Conservation (phyloP, 495 filamentous ascomycete genomes). For the Letharia lupina region DNA sequence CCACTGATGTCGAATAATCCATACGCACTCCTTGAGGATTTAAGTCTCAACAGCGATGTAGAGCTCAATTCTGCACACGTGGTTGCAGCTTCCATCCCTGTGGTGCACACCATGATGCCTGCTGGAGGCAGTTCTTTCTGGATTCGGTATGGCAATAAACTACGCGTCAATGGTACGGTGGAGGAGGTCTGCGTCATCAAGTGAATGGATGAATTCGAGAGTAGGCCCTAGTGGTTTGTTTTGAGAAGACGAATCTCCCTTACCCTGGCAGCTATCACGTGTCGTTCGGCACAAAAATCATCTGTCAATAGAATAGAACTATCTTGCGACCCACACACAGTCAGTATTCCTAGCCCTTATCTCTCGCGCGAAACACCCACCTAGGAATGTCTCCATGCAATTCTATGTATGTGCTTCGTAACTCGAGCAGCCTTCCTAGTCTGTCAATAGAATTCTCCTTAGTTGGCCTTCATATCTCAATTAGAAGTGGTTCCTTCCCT, state of each 20-base stretch:
- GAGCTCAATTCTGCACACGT: neutral
- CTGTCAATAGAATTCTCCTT: neutral
- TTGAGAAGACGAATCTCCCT: neutral
- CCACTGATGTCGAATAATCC: constrained; percentile 5
- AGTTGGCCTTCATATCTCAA: neutral
- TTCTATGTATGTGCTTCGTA: no score
- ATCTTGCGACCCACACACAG: neutral
- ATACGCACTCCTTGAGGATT: constrained; percentile 2
- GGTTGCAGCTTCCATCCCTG: neutral
- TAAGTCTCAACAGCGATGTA: neutral
- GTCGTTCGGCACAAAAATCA: neutral
- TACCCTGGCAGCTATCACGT: neutral
- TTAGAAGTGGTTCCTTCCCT: neutral
- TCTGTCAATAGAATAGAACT: neutral
- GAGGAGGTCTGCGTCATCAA: constrained; percentile 45
- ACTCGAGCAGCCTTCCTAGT: neutral
- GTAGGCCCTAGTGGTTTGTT: no score
- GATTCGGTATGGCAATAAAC: constrained; percentile 51
- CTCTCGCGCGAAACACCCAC: neutral
- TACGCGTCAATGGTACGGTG: constrained; percentile 57
- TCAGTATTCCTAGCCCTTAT: neutral
- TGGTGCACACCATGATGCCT: constrained; percentile 36
- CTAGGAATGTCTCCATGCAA: neutral
- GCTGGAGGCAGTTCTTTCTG: constrained; percentile 48
- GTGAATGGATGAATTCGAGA: neutral